These are phyloP conservation scores for Lactuca sativa DNA, from an alignment of 129 eudicot genomes.

Conservation along the genomic window DNA sequence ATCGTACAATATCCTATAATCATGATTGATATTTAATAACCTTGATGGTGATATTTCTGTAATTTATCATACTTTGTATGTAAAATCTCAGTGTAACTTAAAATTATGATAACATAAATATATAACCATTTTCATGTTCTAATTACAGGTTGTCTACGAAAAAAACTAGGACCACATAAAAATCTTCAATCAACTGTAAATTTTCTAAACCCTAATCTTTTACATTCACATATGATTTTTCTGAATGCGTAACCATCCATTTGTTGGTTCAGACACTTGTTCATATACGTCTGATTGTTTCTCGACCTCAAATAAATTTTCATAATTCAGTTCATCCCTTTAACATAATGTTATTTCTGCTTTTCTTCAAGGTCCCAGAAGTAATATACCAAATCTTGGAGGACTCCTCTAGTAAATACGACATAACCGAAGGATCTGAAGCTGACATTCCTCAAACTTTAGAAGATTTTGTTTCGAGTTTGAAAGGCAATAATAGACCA, in stretches of 20 bases:
- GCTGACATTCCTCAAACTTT: constrained; percentile 60
- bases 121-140: background rate
- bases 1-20: too few species aligned
- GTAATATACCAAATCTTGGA: constrained; percentile 82
- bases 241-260: background rate
- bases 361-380: constrained; percentile 68
- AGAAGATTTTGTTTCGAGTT: constrained; percentile 70
- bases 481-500: constrained; percentile 48
- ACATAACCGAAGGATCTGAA: constrained; percentile 48
- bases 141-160: constrained; percentile 73
- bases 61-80: too few species aligned
- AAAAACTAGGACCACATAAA: constrained; percentile 65
- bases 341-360: constrained; percentile 7
- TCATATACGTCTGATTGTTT: background rate
- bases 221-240: background rate
- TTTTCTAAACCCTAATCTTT: constrained; percentile 18
- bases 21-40: too few species aligned
- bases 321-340: background rate
- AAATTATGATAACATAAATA: background rate
- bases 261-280: background rate
- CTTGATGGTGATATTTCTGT: too few species aligned
- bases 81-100: background rate
- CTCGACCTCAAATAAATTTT: background rate
- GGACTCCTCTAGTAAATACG: constrained; percentile 48
- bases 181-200: constrained; percentile 56